phyloP scores from a whole-genome alignment of 2,329 filamentous ascomycete genomes.

The Penicillium polonicum region DNA sequence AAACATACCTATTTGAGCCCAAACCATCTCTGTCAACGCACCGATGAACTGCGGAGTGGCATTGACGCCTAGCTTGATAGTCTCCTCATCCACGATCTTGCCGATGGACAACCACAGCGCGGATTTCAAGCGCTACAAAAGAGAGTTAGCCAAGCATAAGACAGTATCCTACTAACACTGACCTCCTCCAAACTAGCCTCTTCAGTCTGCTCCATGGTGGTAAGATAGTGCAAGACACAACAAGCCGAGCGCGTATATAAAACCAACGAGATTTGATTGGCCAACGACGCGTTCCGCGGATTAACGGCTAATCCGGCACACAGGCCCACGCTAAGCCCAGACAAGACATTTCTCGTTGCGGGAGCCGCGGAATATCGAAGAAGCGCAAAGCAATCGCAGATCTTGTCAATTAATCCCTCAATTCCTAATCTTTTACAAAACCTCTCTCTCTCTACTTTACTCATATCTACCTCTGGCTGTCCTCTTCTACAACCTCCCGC shows the following conservation, averaged over 20 bases:
- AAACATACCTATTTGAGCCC: constrained; percentile 73
- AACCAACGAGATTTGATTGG: constrained; percentile 20
- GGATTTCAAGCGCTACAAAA: constrained; percentile 70
- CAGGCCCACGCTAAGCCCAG: background rate
- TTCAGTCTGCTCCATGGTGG: constrained; percentile 30
- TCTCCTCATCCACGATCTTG: constrained; percentile 85
- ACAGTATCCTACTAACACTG: constrained; percentile 1
- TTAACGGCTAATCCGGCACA: constrained; percentile 17
- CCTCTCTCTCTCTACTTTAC: background rate
- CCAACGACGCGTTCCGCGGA: constrained; percentile 21
- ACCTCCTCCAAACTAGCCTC: constrained; percentile 38
- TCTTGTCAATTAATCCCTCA: constrained; percentile 8
- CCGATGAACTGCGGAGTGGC: constrained; percentile 91
- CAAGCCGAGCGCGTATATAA: constrained; percentile 13
- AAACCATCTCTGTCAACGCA: constrained; percentile 79
- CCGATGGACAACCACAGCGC: constrained; percentile 82
- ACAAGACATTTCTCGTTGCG: constrained; percentile 1
- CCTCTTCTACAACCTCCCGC: background rate
- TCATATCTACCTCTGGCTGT: background rate
- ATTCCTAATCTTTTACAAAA: background rate
- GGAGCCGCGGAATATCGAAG: constrained; percentile 13
- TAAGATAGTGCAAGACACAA: constrained; percentile 1
- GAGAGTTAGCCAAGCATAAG: background rate
- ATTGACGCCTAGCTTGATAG: constrained; percentile 70
- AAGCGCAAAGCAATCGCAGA: constrained; percentile 12